A percentile compares a stretch with the other conserved stretches of the same genome.
These are phyloP conservation scores for Dendrocalamus latiflorus DNA, from an alignment of 202 grass and related monocot species.

Conservation along the genomic window DNA sequence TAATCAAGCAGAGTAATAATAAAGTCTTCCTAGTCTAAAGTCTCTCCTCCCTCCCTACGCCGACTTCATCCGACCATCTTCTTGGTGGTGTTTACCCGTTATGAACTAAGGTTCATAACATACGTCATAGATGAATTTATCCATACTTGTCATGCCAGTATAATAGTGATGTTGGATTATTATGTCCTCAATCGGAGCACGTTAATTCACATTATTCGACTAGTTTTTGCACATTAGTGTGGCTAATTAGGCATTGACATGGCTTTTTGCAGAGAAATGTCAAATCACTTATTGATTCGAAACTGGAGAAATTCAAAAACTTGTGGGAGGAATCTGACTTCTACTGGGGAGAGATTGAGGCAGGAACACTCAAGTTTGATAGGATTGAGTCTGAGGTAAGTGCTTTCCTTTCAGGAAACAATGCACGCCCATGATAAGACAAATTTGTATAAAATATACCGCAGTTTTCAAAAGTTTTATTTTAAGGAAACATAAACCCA, in stretches of 20 bases:
- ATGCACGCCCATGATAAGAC: background rate
- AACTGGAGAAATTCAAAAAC: constrained; percentile 94
- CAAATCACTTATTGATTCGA: constrained; percentile 72
- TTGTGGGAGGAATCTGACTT: constrained; percentile 76
- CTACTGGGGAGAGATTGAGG: constrained; percentile 68
- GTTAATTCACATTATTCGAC: background rate
- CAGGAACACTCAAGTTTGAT: constrained; percentile 82
- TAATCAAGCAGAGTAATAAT: too few species aligned
- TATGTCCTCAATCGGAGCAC: background rate
- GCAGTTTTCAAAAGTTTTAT: background rate
- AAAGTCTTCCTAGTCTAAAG: too few species aligned
- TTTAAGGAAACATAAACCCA: background rate
- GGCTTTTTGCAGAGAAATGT: constrained; percentile 58
- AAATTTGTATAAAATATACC: background rate
- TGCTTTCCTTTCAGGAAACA: constrained; percentile 15
- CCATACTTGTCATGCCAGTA: background rate
- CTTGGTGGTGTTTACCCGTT: too few species aligned
- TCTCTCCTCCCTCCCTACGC: too few species aligned
- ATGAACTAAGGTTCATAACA: too few species aligned
- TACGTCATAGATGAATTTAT: background rate
- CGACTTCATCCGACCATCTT: too few species aligned
- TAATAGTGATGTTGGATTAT: background rate
- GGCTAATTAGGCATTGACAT: background rate
- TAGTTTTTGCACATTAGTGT: background rate
- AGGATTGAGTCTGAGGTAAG: constrained; percentile 66